phyloP scores from a whole-genome alignment of 2,329 filamentous ascomycete species.

The Epichloe baconii region DNA sequence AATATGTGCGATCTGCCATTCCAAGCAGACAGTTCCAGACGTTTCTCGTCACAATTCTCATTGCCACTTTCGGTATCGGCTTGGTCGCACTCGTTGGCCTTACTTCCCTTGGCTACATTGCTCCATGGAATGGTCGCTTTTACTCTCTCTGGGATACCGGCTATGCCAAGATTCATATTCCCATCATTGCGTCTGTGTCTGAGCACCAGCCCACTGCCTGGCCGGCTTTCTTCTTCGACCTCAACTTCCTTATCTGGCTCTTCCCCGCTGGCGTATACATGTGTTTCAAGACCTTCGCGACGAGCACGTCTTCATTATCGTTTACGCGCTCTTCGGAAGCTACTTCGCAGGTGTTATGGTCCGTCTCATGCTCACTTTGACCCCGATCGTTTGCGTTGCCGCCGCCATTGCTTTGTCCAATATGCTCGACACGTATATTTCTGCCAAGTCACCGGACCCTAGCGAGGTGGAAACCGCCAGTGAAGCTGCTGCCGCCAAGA shows the following conservation, averaged over 20 bases:
- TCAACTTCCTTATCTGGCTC: constrained; percentile 97
- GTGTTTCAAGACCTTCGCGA: constrained; percentile 89
- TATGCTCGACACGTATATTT: constrained; percentile 77
- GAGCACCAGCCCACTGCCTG: constrained; percentile 98
- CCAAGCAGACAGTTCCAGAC: constrained; percentile 90
- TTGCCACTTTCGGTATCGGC: constrained; percentile 60
- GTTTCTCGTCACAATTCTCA: constrained; percentile 64
- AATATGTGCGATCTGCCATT: constrained; percentile 79
- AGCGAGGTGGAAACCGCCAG: constrained; percentile 30
- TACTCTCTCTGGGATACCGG: constrained; percentile 98
- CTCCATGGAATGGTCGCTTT: constrained; percentile 96
- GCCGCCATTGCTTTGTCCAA: constrained; percentile 80
- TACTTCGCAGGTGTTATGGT: constrained; percentile 99
- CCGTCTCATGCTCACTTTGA: constrained; percentile 93
- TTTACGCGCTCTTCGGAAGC: constrained; percentile 90
- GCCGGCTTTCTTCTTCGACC: constrained; percentile 98
- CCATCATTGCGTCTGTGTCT: constrained; percentile 98
- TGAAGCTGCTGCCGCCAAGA: constrained; percentile 45
- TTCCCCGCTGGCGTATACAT: constrained; percentile 97
- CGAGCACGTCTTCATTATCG: constrained; percentile 95
- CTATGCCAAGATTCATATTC: constrained; percentile 98
- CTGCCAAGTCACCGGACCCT: constrained; percentile 46
- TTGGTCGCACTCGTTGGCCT: constrained; percentile 70
- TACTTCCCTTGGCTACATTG: constrained; percentile 81
- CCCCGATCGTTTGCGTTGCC: constrained; percentile 88